Evolutionary conservation across 345 rosid species (phyloP).

Genomic region (Heritiera littoralis): DNA sequence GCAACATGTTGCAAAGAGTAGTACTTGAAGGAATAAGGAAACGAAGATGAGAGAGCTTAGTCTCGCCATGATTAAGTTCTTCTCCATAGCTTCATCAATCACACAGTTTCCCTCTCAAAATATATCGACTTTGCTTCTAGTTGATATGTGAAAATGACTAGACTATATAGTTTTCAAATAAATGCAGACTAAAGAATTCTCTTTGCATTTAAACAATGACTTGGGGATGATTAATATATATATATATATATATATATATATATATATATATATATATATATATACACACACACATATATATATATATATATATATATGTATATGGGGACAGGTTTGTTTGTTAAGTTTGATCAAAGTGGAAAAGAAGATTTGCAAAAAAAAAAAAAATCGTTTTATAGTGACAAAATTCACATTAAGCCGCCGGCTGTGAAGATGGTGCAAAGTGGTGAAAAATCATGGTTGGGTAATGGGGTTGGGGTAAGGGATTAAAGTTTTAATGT

Average conservation of each 20-base stretch:
- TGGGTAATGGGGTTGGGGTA: too few species aligned
- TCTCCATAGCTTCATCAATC: neutral
- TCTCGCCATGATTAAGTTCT: slow-evolving; percentile 36
- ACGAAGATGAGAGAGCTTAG: slow-evolving; percentile 24
- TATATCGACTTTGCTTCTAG: neutral
- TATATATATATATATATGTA: neutral
- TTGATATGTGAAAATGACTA: slow-evolving; percentile 2
- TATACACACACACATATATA: too few species aligned
- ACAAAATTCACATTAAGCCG: too few species aligned
- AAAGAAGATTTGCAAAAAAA: too few species aligned
- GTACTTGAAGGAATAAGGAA: slow-evolving; percentile 20
- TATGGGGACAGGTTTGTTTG: neutral
- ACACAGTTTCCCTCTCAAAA: slow-evolving; percentile 4
- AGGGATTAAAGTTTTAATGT: too few species aligned
- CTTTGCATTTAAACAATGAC: neutral
- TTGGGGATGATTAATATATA: neutral
- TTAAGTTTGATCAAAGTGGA: neutral
- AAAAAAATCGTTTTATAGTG: too few species aligned
- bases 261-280: neutral
- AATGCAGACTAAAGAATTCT: neutral
- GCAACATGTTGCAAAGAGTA: slow-evolving; percentile 21
- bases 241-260: too few species aligned
- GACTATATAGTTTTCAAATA: neutral
- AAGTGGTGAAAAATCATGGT: too few species aligned
- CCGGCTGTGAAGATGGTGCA: too few species aligned